phyloP scores from a whole-genome alignment of 2,329 filamentous ascomycete species.

The Diaporthe sp. region DNA sequence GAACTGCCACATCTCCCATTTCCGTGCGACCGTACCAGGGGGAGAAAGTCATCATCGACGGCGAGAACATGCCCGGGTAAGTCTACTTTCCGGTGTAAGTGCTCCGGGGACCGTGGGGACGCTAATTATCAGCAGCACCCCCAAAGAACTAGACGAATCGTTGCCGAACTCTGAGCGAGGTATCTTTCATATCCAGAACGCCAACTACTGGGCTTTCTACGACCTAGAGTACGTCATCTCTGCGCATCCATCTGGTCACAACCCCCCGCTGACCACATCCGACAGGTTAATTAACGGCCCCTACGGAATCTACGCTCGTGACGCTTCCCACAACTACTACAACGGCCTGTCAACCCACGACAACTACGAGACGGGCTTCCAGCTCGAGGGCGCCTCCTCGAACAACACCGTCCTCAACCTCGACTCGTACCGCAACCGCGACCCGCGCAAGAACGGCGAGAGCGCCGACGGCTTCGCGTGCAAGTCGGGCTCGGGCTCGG shows the following conservation, averaged over 20 bases:
- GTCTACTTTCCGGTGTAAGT: not conserved
- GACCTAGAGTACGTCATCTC: constrained; percentile 47
- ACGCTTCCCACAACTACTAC: constrained; percentile 55
- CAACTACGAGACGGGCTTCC: constrained; percentile 56
- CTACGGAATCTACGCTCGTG: constrained; percentile 54
- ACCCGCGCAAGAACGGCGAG: constrained; percentile 66
- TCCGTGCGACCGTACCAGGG: constrained; percentile 9
- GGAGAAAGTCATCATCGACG: constrained; percentile 5
- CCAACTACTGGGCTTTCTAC: constrained; percentile 62
- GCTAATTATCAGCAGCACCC: constrained; percentile 57
- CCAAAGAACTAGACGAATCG: constrained; percentile 55
- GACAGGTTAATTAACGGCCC: constrained; percentile 49
- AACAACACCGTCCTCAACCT: constrained; percentile 58
- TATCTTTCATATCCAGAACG: constrained; percentile 60
- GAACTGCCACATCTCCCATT: constrained; percentile 50
- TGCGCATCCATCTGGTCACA: constrained; percentile 36
- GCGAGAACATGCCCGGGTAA: constrained; percentile 21
- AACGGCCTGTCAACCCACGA: constrained; percentile 53
- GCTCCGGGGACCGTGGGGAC: not conserved
- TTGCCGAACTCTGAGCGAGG: constrained; percentile 59
- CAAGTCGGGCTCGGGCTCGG: constrained; percentile 61
- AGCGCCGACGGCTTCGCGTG: constrained; percentile 64
- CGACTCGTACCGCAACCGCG: constrained; percentile 60
- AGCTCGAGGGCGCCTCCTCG: constrained; percentile 50
- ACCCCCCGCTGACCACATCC: not conserved